Percentiles rank a stretch among this genome's conserved stretches.
Conservation (phyloP, 208 protist genomes). For the Leishmania gerbilli region DNA sequence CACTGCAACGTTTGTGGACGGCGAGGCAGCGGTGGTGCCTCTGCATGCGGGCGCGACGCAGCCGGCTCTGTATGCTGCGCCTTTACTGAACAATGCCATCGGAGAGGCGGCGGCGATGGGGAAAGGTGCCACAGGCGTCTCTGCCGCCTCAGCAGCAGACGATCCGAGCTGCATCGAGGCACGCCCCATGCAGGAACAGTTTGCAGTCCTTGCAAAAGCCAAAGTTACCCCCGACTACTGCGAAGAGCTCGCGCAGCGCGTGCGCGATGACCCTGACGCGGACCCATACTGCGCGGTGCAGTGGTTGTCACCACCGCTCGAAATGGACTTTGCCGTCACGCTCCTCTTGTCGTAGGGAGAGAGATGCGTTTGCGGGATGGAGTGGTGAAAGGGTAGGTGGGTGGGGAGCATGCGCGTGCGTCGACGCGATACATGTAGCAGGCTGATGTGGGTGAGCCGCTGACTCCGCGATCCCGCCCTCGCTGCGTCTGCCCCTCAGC, state of each 20-base stretch:
- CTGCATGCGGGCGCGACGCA: neutral
- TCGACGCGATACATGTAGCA: no score
- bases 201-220: slow-evolving; percentile 45
- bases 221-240: slow-evolving; percentile 54
- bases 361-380: neutral
- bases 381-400: neutral
- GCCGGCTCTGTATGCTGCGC: neutral
- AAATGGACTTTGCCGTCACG: slow-evolving; percentile 15
- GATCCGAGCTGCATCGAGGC: neutral
- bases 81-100: neutral
- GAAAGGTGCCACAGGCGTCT: neutral
- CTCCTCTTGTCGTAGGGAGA: slow-evolving; percentile 22
- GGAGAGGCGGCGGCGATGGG: neutral
- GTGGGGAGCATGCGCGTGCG: neutral
- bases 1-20: neutral
- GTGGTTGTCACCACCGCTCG: slow-evolving; percentile 31
- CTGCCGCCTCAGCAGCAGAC: neutral
- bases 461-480: no score
- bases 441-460: no score
- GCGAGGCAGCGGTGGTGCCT: neutral
- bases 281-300: slow-evolving; percentile 52
- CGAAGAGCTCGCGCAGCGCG: slow-evolving; percentile 41
- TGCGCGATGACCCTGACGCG: slow-evolving; percentile 32
- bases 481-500: no score
- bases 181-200: slow-evolving; percentile 20